Evolutionary conservation across 441 rosid genomes (phyloP), one percentile per base, ranked within the genome.

Genomic region (Aleurites moluccanus): DNA sequence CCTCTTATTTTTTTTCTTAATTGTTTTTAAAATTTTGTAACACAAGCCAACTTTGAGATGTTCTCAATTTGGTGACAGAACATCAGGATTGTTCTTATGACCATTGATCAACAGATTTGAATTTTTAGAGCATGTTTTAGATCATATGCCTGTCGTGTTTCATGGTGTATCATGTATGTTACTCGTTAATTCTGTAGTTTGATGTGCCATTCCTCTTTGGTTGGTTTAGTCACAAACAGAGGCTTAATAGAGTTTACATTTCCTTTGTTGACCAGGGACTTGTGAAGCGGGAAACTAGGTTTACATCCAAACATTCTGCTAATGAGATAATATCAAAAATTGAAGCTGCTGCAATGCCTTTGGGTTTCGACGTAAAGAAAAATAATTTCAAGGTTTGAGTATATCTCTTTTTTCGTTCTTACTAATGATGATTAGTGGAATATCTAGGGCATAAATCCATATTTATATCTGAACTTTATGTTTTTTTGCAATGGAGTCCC

Each of bases 361-460:
- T 96, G 90, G 99, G 99, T 67, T 96, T 96, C 75, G 96, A 88
- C 63, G 95, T 96, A 57, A 94, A 90, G 92, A 96, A 88, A 88
- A 90, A 91, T 73, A 94, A 94, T 78, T 88, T 77, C 85, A 96
- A 96, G 99, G 99, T 96, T 72, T 21, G 64, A 64, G 44, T 38
- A 42, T 14, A 20, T 62, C 14, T 57, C 50, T n/a, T 40, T 50
- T 44, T 27, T 44, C 62, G 73, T 57, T 64, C 15, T 53, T 49
- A 15, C 44, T 1, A 28, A 6, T 69, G 53, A n/a, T 6, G 42
- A 21, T 25, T 62, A 35, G 11, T 70, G 27, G 64, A 23, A 23
- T 67, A 5, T 10, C 40, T 67, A n/a, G 20, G 5, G 20, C 64
- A 3, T 5, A 28, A 60, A 6, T 57, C 35, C 6, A 5, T 27